These are phyloP conservation scores for Ceratocystis harringtonii DNA, from an alignment of 2,329 filamentous ascomycete species.

Conservation along the genomic window DNA sequence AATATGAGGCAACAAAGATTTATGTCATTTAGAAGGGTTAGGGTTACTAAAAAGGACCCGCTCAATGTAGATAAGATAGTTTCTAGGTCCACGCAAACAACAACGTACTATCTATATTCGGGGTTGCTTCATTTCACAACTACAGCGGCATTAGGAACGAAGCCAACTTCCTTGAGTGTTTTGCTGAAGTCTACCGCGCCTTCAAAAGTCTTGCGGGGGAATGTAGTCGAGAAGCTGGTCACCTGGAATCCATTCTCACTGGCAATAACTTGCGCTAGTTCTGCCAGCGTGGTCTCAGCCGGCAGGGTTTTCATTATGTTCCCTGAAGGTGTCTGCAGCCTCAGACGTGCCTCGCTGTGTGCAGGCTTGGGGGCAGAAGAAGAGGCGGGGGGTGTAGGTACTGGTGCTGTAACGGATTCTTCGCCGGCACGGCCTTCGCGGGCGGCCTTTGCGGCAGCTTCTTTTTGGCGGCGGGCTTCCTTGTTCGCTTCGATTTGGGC, in stretches of 20 bases:
- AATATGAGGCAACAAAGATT: not conserved
- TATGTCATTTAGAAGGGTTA: not conserved
- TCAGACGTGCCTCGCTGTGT: constrained; percentile 66
- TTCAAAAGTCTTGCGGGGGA: constrained; percentile 68
- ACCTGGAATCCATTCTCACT: constrained; percentile 56
- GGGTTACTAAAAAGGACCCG: not conserved
- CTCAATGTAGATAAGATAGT: not conserved
- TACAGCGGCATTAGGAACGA: constrained; percentile 81
- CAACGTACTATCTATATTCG: not conserved
- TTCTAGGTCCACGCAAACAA: not conserved
- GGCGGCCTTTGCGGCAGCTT: constrained; percentile 70
- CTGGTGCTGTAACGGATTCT: constrained; percentile 26
- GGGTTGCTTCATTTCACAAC: constrained; percentile 42
- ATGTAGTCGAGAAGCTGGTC: constrained; percentile 68
- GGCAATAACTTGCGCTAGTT: constrained; percentile 65
- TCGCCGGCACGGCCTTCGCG: constrained; percentile 56
- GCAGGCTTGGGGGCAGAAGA: constrained; percentile 43
- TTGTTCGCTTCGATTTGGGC: constrained; percentile 93
- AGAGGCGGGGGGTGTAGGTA: constrained; percentile 33
- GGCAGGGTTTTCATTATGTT: constrained; percentile 78
- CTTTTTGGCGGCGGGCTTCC: constrained; percentile 70
- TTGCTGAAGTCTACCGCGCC: constrained; percentile 63
- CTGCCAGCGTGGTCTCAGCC: constrained; percentile 81
- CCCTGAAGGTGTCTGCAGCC: constrained; percentile 59
- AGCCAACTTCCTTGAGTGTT: constrained; percentile 80